Conservation (phyloP, 257 asterid species). For the Salvia miltiorrhiza region DNA sequence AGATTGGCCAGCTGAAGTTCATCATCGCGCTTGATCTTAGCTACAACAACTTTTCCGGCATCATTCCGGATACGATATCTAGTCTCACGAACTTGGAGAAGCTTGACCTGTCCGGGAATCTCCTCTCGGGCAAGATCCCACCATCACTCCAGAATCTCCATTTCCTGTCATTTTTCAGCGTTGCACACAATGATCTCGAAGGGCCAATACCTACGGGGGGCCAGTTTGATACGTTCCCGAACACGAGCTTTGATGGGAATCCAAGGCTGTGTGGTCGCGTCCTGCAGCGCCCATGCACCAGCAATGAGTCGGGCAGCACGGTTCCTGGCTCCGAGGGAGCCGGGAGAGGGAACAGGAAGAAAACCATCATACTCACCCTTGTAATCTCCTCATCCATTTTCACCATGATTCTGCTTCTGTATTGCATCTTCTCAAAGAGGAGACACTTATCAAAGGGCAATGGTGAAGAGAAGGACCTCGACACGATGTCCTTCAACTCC, state of each 20-base stretch:
- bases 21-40: constrained; percentile 74
- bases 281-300: constrained; percentile 47
- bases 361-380: constrained; percentile 60
- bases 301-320: constrained; percentile 24
- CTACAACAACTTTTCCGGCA: constrained; percentile 60
- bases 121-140: constrained; percentile 77
- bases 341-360: constrained; percentile 50
- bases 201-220: constrained; percentile 88
- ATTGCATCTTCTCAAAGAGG: constrained; percentile 64
- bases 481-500: constrained; percentile 60
- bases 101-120: constrained; percentile 71
- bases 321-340: constrained; percentile 17
- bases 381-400: constrained; percentile 66
- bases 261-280: constrained; percentile 65
- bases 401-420: constrained; percentile 54
- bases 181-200: constrained; percentile 73
- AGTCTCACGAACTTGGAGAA: constrained; percentile 75
- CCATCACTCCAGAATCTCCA: constrained; percentile 67
- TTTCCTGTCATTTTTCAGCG: constrained; percentile 80
- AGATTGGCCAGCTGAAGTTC: constrained; percentile 71
- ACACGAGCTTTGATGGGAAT: constrained; percentile 70
- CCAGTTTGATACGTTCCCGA: constrained; percentile 84
- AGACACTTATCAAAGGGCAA: constrained; percentile 51
- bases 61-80: constrained; percentile 72
- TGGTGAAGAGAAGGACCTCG: constrained; percentile 49